These are phyloP conservation scores for Stephania yunnanensis DNA, from an alignment of 164 flowering plant genomes.

Conservation along the genomic window DNA sequence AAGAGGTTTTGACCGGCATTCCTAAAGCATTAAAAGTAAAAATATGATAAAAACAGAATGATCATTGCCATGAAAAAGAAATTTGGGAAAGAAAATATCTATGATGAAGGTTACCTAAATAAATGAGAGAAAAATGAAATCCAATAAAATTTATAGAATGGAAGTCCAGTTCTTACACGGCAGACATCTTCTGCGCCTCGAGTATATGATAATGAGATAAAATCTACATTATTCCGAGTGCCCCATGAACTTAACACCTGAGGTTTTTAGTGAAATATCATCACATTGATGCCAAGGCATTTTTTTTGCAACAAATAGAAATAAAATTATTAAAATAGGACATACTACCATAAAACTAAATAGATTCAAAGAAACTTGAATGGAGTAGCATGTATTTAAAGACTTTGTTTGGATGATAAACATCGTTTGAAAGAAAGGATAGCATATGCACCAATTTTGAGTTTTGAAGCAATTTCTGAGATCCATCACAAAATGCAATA, in stretches of 20 bases:
- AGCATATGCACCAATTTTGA: neutral
- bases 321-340: neutral
- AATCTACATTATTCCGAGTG: constrained; percentile 76
- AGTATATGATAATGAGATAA: constrained; percentile 85
- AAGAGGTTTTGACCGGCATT: neutral
- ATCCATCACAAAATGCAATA: neutral
- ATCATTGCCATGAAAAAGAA: neutral
- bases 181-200: constrained; percentile 93
- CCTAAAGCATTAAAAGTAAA: neutral
- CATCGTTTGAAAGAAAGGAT: neutral
- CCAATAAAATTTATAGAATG: neutral
- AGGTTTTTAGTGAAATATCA: constrained; percentile 9
- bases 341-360: neutral
- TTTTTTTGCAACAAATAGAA: neutral
- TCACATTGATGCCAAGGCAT: neutral
- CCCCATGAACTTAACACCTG: constrained; percentile 97
- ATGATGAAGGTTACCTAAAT: neutral
- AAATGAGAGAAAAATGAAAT: neutral
- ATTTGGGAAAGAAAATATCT: neutral
- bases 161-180: constrained; percentile 38
- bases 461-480: neutral
- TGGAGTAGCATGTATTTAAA: neutral
- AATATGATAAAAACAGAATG: neutral
- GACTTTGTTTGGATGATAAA: neutral
- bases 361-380: neutral